phyloP scores from a whole-genome alignment of 83 land plant species.

The Picea abies region DNA sequence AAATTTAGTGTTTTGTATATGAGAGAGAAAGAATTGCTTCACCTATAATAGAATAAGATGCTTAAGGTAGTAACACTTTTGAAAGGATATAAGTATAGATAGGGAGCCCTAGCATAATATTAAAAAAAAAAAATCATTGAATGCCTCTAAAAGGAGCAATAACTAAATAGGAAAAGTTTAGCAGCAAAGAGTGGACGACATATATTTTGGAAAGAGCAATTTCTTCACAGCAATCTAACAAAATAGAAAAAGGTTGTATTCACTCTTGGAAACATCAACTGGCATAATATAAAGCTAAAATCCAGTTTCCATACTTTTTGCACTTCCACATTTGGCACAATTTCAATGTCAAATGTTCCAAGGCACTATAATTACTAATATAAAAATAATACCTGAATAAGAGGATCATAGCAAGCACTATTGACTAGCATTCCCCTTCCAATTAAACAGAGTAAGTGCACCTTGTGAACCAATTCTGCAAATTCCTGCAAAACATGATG shows the following conservation, averaged over 20 bases:
- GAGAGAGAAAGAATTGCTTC: not conserved
- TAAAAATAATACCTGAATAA: slow-evolving; percentile 67
- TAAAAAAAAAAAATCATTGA: not conserved
- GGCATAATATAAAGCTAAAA: not conserved
- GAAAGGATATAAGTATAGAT: not conserved
- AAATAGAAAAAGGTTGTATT: not conserved
- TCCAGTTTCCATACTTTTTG: not conserved
- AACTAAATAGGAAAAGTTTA: not conserved
- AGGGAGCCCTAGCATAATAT: not conserved
- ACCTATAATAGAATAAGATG: too few relatives aligned
- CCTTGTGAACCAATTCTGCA: slow-evolving; percentile 91
- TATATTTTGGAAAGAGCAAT: not conserved
- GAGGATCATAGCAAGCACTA: slow-evolving; percentile 79
- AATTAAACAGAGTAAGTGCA: slow-evolving; percentile 85
- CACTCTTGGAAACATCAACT: not conserved
- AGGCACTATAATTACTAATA: not conserved
- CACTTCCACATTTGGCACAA: not conserved
- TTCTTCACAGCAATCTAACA: not conserved
- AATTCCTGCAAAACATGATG: slow-evolving; percentile 57
- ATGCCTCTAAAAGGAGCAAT: not conserved
- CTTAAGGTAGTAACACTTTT: too few relatives aligned
- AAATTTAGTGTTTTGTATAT: too few relatives aligned
- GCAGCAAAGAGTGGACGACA: not conserved
- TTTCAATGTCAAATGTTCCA: not conserved
- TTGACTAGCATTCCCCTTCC: slow-evolving; percentile 89